Percentiles rank a stretch among this genome's conserved stretches.
Evolutionary conservation across 495 filamentous ascomycete species (phyloP).

Genomic region (Hypoxylon lienhwacheense): DNA sequence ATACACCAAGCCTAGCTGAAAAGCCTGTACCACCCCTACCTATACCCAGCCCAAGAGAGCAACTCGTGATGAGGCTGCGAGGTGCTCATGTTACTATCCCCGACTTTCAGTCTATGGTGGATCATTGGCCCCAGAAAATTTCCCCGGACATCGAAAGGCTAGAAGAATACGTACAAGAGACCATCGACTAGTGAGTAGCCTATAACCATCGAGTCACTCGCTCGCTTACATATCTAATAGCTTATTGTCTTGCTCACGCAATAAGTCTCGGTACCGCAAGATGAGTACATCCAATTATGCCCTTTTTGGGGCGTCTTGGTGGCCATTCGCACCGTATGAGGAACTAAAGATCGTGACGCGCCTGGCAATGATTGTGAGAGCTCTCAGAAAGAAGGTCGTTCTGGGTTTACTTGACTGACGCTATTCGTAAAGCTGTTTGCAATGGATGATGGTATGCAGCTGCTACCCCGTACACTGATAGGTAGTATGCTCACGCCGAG

Average conservation of each 20-base stretch:
- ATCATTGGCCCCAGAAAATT: slow-evolving; percentile 14
- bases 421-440: slow-evolving; percentile 3
- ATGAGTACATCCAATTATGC: neutral
- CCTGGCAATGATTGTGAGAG: slow-evolving; percentile 15
- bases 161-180: slow-evolving; percentile 8
- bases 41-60: neutral
- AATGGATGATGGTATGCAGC: slow-evolving; percentile 13
- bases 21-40: neutral
- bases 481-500: neutral
- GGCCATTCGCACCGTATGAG: slow-evolving; percentile 21
- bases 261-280: slow-evolving; percentile 1
- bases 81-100: slow-evolving; percentile 15
- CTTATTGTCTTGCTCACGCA: neutral
- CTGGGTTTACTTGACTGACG: neutral
- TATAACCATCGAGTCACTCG: neutral
- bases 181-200: neutral
- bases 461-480: neutral
- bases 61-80: slow-evolving; percentile 6
- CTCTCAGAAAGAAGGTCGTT: neutral
- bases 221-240: neutral
- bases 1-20: neutral
- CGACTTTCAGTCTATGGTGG: slow-evolving; percentile 15
- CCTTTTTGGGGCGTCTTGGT: slow-evolving; percentile 13
- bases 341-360: neutral
- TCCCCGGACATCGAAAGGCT: slow-evolving; percentile 11